A percentile compares a stretch with the other conserved stretches of the same genome.
These are phyloP conservation scores for Neurospora sp. DNA, from an alignment of 495 filamentous ascomycete species.

Conservation along the genomic window DNA sequence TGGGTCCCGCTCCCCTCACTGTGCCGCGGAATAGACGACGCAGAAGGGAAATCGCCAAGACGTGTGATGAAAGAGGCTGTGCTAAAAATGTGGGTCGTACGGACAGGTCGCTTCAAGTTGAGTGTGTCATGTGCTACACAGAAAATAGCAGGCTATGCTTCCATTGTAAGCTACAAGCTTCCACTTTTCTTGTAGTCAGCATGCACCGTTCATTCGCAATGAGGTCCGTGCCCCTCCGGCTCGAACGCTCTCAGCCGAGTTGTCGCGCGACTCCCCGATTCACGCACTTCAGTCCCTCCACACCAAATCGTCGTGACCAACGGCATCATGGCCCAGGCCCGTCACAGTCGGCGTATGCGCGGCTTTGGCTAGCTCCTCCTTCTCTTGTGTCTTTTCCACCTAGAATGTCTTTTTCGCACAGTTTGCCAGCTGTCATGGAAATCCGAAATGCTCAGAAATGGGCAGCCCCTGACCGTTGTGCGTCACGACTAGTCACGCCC, in stretches of 20 bases:
- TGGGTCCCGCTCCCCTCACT: neutral
- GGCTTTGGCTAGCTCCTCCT: neutral
- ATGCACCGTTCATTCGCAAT: neutral
- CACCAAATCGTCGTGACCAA: neutral
- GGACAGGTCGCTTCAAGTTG: neutral
- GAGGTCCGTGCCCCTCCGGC: neutral
- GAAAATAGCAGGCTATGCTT: neutral
- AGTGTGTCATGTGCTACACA: neutral
- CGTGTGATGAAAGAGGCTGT: neutral
- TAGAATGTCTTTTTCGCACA: neutral
- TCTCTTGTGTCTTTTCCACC: neutral
- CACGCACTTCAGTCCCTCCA: neutral
- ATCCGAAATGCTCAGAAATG: neutral
- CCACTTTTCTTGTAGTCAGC: neutral
- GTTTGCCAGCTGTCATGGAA: neutral
- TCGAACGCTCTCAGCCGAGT: neutral
- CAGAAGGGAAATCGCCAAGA: neutral
- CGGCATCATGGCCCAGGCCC: neutral
- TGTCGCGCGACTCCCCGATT: neutral
- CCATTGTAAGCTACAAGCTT: neutral
- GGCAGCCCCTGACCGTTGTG: neutral
- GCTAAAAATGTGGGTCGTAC: neutral
- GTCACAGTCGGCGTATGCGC: neutral
- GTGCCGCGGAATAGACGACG: neutral
- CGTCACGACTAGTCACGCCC: neutral